These are phyloP conservation scores for Trypanosoma brucei DNA, from an alignment of 208 protist species.

Conservation along the genomic window DNA sequence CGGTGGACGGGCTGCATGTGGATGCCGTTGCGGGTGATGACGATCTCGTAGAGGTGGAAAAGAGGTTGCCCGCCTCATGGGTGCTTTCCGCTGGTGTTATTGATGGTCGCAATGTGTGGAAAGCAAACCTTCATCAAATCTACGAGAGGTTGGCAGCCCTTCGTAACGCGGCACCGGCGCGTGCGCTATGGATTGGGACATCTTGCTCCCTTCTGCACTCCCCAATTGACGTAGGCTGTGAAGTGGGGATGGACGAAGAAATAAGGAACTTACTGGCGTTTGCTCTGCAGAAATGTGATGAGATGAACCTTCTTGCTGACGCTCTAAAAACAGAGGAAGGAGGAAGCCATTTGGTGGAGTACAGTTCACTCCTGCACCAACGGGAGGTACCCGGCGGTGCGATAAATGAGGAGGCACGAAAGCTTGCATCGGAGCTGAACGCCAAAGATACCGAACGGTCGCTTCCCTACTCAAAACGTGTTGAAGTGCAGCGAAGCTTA, in stretches of 20 bases:
- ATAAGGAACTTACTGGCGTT: constrained; percentile 71
- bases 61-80: constrained; percentile 36
- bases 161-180: constrained; percentile 18
- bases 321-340: constrained; percentile 26
- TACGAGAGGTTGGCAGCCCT: constrained; percentile 23
- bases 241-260: constrained; percentile 46
- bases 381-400: constrained; percentile 30
- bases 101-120: constrained; percentile 86
- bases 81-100: constrained; percentile 79
- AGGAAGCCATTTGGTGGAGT: constrained; percentile 24
- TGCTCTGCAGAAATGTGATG: constrained; percentile 77
- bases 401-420: constrained; percentile 29
- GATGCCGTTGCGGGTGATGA: constrained; percentile 44
- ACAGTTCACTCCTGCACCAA: constrained; percentile 30
- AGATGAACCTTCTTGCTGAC: constrained; percentile 51
- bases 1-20: constrained; percentile 78
- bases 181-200: constrained; percentile 54
- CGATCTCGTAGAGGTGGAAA: constrained; percentile 29
- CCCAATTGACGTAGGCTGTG: constrained; percentile 58
- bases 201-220: constrained; percentile 83
- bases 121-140: constrained; percentile 34
- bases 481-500: constrained; percentile 35
- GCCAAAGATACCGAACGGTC: constrained; percentile 14
- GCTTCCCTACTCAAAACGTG: constrained; percentile 36
- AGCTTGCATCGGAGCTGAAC: constrained; percentile 32